phyloP scores from a whole-genome alignment of 352 stramenopile genomes.

The Phytophthora cryptogea region DNA sequence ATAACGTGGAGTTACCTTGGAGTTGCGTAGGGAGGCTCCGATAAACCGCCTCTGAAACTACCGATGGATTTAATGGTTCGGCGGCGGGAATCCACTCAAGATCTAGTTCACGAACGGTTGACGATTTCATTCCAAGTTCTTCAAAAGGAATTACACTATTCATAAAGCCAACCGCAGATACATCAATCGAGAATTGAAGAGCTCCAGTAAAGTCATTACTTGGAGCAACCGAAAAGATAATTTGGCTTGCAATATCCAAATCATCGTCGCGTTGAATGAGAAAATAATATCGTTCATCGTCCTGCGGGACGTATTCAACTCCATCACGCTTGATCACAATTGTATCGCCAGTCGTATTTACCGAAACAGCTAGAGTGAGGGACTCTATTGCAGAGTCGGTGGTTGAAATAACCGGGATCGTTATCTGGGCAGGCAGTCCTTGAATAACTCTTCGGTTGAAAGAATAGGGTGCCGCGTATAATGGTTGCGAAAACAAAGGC shows the following conservation, averaged over 20 bases:
- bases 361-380: slow-evolving; percentile 13
- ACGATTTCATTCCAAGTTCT: slow-evolving; percentile 14
- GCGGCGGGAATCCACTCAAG: slow-evolving; percentile 33
- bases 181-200: slow-evolving; percentile 26
- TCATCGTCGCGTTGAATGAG: slow-evolving; percentile 14
- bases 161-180: slow-evolving; percentile 11
- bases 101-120: slow-evolving; percentile 24
- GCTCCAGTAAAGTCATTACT: slow-evolving; percentile 23
- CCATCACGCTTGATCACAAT: slow-evolving; percentile 18
- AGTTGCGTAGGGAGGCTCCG: slow-evolving; percentile 32
- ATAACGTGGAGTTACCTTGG: slow-evolving; percentile 25
- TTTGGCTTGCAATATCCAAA: slow-evolving; percentile 11
- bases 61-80: slow-evolving; percentile 7
- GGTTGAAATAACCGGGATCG: slow-evolving; percentile 14
- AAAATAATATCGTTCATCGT: slow-evolving; percentile 14
- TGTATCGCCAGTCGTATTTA: slow-evolving; percentile 18
- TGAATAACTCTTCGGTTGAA: slow-evolving; percentile 31
- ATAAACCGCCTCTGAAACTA: slow-evolving; percentile 27
- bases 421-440: slow-evolving; percentile 19
- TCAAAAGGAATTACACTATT: slow-evolving; percentile 12
- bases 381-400: slow-evolving; percentile 16
- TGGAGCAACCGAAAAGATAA: slow-evolving; percentile 28
- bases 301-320: slow-evolving; percentile 2
- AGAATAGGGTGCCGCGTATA: slow-evolving; percentile 14
- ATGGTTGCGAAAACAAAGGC: slow-evolving; percentile 11